phyloP scores from a whole-genome alignment of 495 filamentous ascomycete species.

The Penicillium riverlandense region DNA sequence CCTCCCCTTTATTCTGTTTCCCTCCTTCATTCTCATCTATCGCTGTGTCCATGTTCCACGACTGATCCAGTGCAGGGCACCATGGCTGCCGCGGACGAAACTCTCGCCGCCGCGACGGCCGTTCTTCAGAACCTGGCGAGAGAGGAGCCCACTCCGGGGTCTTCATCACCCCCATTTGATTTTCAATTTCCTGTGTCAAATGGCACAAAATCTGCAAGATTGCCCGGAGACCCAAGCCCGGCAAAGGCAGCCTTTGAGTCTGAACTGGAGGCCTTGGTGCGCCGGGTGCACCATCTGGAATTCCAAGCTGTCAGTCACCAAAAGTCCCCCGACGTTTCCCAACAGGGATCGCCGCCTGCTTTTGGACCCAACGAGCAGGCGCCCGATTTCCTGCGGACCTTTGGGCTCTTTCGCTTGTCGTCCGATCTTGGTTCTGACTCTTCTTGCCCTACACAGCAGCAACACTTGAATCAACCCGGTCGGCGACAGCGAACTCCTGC shows the following conservation, averaged over 20 bases:
- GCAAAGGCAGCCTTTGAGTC: conserved; percentile 63
- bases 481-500: conserved; percentile 18
- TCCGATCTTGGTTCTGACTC: conserved; percentile 34
- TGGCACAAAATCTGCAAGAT: conserved; percentile 38
- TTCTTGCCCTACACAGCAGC: conserved; percentile 32
- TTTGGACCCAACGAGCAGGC: conserved; percentile 40
- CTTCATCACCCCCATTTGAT: conserved; percentile 34
- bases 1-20: neutral
- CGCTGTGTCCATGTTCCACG: conserved; percentile 11
- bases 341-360: conserved; percentile 45
- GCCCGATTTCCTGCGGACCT: conserved; percentile 30
- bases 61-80: conserved; percentile 29
- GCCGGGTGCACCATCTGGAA: conserved; percentile 63
- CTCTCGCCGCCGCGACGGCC: conserved; percentile 54
- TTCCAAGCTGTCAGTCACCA: conserved; percentile 53
- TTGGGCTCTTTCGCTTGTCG: conserved; percentile 33
- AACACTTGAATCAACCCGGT: conserved; percentile 26
- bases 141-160: conserved; percentile 32
- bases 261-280: conserved; percentile 61
- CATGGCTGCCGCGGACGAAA: conserved; percentile 54
- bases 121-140: conserved; percentile 57
- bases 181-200: conserved; percentile 30
- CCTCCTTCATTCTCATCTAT: neutral
- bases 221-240: conserved; percentile 57
- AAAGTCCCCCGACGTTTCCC: conserved; percentile 56